These are phyloP conservation scores for Rubia yunnanensis DNA, from an alignment of 257 asterid genomes.

Conservation along the genomic window DNA sequence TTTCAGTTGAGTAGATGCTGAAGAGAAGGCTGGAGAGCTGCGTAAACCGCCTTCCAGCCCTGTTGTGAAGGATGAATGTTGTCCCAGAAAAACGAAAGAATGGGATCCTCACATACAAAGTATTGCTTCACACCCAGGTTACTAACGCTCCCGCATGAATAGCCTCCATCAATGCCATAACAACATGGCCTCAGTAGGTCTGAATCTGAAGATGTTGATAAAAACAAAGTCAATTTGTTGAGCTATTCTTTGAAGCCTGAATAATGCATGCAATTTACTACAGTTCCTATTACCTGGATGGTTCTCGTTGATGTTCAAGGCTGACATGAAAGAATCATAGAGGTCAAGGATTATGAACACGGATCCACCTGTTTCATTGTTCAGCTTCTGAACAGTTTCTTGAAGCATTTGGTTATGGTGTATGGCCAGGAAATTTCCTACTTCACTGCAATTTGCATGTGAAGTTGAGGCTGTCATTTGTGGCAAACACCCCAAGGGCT, in stretches of 20 bases:
- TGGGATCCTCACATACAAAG: conserved; percentile 35
- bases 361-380: conserved; percentile 27
- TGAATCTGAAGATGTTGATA: conserved; percentile 1
- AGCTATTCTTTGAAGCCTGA: neutral
- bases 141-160: conserved; percentile 39
- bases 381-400: conserved; percentile 32
- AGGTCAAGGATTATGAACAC: conserved; percentile 38
- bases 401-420: conserved; percentile 41
- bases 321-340: conserved; percentile 43
- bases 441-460: conserved; percentile 27
- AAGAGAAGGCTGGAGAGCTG: conserved; percentile 31
- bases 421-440: conserved; percentile 28
- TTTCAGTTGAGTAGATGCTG: conserved; percentile 6
- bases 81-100: conserved; percentile 53
- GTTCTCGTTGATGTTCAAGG: conserved; percentile 22
- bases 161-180: conserved; percentile 26
- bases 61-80: conserved; percentile 48
- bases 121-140: conserved; percentile 33
- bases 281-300: conserved; percentile 26
- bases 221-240: neutral
- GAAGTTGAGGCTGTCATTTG: conserved; percentile 18
- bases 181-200: conserved; percentile 54
- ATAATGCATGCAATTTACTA: neutral
- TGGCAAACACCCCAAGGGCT: conserved; percentile 60
- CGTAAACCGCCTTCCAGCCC: conserved; percentile 49